Evolutionary conservation across 2,329 filamentous ascomycete species (phyloP), one percentile per base, ranked within the genome.

Genomic region (Fusarium secorum): DNA sequence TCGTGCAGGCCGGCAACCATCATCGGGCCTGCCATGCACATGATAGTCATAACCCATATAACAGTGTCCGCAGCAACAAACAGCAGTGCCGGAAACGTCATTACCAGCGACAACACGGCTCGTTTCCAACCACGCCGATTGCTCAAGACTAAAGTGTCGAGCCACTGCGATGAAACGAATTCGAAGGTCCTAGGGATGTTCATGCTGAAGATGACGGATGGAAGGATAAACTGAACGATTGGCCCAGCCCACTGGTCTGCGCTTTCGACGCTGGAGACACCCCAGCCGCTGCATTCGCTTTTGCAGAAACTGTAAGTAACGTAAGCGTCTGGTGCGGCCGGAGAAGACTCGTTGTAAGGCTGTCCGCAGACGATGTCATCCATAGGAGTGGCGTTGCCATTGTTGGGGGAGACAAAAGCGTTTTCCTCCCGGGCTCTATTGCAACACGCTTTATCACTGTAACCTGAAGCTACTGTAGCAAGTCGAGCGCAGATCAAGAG

Each of bases 401-500:
- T 28, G 4, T 15, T n/a, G 9, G 18, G 42, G 6, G 13, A 45
- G 42, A 45, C 24, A 28, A 45, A 45, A 4, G 24, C 24, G 5
- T n/a, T 45, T n/a, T 7, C 6, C 9, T 45, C 13, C 18, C 6
- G 42, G 9, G 42, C 42, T 45, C 13, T 45, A 3, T 11, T 45
- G 24, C 24, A 45, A 2, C 42, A 45, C 6, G 13, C 24, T 9
- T 28, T 11, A 2, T 45, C 42, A 45, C 24, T 45, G 6, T 45
- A 45, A 5, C 13, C 3, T 3, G 1, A 28, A 28, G 13, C 11
- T 14, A 28, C 4, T 14, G 24, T 20, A 20, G 11, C 5, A n/a
- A 45, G 4, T 5, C 1, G 13, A 28, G 42, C 13, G 8, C 3
- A 15, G 18, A 28, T 10, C 28, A n/a, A 0, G 5, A n/a, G 4